Conservation (phyloP, 2,329 filamentous ascomycete genomes). For the Albifimbria verrucaria region DNA sequence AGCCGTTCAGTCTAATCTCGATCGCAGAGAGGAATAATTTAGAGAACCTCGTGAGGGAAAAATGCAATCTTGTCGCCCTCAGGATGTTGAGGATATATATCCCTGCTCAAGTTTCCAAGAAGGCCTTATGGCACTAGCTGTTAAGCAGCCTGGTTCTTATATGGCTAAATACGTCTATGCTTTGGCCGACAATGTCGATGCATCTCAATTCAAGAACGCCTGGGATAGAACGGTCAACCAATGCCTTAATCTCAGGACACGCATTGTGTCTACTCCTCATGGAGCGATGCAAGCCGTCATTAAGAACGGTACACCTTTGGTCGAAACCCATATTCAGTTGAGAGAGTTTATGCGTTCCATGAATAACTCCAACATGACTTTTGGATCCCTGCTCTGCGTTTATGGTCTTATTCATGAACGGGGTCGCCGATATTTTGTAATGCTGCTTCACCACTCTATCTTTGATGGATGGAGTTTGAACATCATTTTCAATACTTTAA, state of each 20-base stretch:
- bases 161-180: neutral
- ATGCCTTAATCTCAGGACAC: neutral
- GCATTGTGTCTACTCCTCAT: neutral
- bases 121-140: constrained; percentile 1
- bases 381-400: no score
- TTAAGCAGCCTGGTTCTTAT: neutral
- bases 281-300: neutral
- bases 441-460: no score
- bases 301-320: neutral
- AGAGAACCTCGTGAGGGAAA: neutral
- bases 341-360: no score
- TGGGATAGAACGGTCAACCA: neutral
- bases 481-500: no score
- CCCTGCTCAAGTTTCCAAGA: constrained; percentile 1
- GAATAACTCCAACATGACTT: no score
- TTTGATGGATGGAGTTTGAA: no score
- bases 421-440: no score
- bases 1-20: neutral
- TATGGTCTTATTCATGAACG: no score
- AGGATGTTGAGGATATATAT: neutral
- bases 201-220: neutral
- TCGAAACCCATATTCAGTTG: no score
- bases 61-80: neutral
- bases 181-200: neutral
- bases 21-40: neutral